Percentiles rank a stretch among this genome's conserved stretches.
Evolutionary conservation across 306 rosid genomes (phyloP).

Genomic region (Hippophae gyantsensis): DNA sequence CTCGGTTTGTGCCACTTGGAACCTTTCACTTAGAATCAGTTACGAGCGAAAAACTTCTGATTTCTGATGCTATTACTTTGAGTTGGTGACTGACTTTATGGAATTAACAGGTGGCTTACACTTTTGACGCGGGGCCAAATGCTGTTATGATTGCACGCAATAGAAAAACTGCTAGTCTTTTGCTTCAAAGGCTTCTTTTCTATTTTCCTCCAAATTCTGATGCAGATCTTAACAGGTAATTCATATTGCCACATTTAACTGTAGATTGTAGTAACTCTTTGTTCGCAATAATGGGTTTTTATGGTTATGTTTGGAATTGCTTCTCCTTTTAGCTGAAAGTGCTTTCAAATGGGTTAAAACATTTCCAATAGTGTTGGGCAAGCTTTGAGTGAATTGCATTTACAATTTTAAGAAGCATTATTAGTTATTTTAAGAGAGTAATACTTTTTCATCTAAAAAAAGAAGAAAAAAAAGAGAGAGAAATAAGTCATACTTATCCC

Average conservation of each 20-base stretch:
- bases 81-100: slow-evolving; percentile 1
- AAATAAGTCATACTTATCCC: too few species aligned
- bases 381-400: too few species aligned
- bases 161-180: slow-evolving; percentile 65
- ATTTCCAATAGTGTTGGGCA: too few species aligned
- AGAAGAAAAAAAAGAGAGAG: too few species aligned
- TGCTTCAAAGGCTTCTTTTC: slow-evolving; percentile 82
- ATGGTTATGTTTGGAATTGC: neutral
- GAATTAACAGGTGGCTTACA: slow-evolving; percentile 76
- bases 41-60: neutral
- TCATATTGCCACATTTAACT: slow-evolving; percentile 1
- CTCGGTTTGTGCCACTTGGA: too few species aligned
- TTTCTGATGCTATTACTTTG: neutral
- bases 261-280: neutral
- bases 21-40: neutral
- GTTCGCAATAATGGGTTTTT: neutral
- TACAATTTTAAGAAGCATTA: too few species aligned
- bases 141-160: slow-evolving; percentile 85
- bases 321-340: too few species aligned
- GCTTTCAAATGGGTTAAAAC: too few species aligned
- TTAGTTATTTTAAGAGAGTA: too few species aligned
- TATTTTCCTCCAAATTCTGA: slow-evolving; percentile 80
- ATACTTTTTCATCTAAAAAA: too few species aligned
- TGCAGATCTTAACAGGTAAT: slow-evolving; percentile 61
- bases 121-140: slow-evolving; percentile 99